Evolutionary conservation across 305 asterid species (phyloP).

Genomic region (Fraxinus nigra): DNA sequence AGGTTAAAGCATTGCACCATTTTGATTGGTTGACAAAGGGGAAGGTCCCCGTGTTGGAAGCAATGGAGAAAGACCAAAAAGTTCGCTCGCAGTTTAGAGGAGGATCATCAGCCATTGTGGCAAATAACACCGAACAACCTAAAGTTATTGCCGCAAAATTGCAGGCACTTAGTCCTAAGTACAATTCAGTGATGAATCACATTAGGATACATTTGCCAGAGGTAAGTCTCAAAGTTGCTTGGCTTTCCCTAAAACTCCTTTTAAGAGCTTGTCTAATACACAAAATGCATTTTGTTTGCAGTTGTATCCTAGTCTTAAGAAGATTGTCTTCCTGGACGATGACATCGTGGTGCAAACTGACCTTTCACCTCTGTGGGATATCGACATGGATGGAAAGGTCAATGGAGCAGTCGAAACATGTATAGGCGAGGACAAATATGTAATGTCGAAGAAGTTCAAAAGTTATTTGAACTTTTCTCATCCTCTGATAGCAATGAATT

Average conservation of each 20-base stretch:
- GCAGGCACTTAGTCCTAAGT: constrained; percentile 96
- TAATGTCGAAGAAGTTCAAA: constrained; percentile 87
- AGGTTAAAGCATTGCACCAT: constrained; percentile 87
- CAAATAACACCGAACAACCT: constrained; percentile 76
- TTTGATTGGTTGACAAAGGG: constrained; percentile 96
- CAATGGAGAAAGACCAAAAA: constrained; percentile 94
- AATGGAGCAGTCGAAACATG: constrained; percentile 96
- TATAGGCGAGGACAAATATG: constrained; percentile 74
- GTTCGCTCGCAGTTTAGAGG: constrained; percentile 81
- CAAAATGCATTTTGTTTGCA: constrained; percentile 33
- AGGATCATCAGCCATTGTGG: constrained; percentile 87
- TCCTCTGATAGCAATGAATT: constrained; percentile 66
- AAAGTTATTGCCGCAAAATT: constrained; percentile 83
- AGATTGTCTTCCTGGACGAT: constrained; percentile 85
- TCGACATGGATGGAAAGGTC: constrained; percentile 85
- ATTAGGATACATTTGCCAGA: constrained; percentile 90
- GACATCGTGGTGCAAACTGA: constrained; percentile 90
- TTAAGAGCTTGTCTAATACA: constrained; percentile 7
- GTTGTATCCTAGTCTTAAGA: constrained; percentile 82
- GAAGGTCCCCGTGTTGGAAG: constrained; percentile 87
- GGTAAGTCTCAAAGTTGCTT: constrained; percentile 38
- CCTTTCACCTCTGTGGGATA: constrained; percentile 89
- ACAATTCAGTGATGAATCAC: constrained; percentile 88
- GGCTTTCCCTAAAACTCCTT: background rate
- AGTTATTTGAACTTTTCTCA: constrained; percentile 91